Evolutionary conservation across 164 flowering plant species (phyloP).

Genomic region (Aristolochia fimbriata): DNA sequence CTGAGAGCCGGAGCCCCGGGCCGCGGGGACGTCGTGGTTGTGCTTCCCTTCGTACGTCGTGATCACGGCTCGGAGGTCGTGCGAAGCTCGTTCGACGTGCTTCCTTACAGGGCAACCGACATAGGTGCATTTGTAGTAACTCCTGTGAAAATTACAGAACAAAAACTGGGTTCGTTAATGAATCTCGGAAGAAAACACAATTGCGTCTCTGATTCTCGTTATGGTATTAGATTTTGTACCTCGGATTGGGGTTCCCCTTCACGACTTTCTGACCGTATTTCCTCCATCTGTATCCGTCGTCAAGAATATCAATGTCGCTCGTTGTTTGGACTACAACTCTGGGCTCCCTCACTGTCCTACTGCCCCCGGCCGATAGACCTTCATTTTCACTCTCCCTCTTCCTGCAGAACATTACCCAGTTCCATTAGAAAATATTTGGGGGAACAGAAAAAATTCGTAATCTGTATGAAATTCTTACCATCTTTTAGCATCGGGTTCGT

Average conservation of each 20-base stretch:
- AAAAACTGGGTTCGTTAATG: no score
- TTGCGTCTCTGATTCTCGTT: no score
- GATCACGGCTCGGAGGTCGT: slow-evolving; percentile 71
- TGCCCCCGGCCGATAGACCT: slow-evolving; percentile 39
- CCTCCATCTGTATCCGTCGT: slow-evolving; percentile 89
- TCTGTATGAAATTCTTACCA: slow-evolving; percentile 27
- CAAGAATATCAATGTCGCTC: slow-evolving; percentile 81
- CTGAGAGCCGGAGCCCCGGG: slow-evolving; percentile 49
- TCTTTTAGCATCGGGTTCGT: slow-evolving; percentile 69
- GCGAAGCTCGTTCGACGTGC: slow-evolving; percentile 79
- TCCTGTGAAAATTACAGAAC: slow-evolving; percentile 26
- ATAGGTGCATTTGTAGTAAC: slow-evolving; percentile 82
- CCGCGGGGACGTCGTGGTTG: slow-evolving; percentile 89
- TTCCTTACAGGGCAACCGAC: slow-evolving; percentile 73
- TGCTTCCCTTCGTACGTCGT: slow-evolving; percentile 91
- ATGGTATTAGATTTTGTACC: slow-evolving; percentile 22
- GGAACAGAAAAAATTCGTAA: not conserved
- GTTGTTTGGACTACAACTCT: slow-evolving; percentile 87
- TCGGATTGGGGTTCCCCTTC: slow-evolving; percentile 87
- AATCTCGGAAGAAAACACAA: no score
- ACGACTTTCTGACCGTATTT: slow-evolving; percentile 96
- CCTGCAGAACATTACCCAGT: slow-evolving; percentile 31
- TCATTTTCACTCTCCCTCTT: slow-evolving; percentile 61
- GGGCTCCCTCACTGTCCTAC: slow-evolving; percentile 75
- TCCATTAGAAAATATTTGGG: not conserved